Evolutionary conservation across 352 stramenopile species (phyloP).

Genomic region (Nothophytophthora sp.): DNA sequence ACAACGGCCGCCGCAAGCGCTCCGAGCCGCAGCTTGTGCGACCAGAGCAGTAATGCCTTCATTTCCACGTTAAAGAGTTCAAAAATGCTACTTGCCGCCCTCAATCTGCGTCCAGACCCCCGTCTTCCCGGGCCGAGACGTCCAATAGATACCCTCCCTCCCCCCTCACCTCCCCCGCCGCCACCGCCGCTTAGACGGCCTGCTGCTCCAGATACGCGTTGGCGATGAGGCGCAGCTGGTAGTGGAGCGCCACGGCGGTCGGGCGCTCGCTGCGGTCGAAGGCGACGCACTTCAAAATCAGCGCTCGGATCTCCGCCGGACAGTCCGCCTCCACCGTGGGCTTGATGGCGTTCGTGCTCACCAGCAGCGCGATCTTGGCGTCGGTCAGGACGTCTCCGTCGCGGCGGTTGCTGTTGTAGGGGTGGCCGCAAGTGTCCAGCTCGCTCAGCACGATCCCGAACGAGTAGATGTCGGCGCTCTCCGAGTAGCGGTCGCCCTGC

Average conservation of each 20-base stretch:
- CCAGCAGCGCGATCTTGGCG: slow-evolving; percentile 50
- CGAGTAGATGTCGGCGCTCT: slow-evolving; percentile 71
- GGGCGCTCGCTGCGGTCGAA: slow-evolving; percentile 42
- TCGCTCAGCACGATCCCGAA: slow-evolving; percentile 62
- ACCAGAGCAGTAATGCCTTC: no score
- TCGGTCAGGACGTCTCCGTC: slow-evolving; percentile 24
- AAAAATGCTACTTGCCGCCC: no score
- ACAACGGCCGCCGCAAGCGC: slow-evolving; percentile 1
- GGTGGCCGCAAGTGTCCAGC: slow-evolving; percentile 42
- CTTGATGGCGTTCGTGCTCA: slow-evolving; percentile 47
- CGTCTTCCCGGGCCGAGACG: no score
- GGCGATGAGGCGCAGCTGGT: slow-evolving; percentile 39
- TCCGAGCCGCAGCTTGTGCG: slow-evolving; percentile 15
- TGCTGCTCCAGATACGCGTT: slow-evolving; percentile 16
- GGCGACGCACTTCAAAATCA: slow-evolving; percentile 48
- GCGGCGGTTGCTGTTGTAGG: slow-evolving; percentile 29
- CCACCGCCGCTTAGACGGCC: no score
- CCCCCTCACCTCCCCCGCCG: no score
- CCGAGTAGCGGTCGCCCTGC: slow-evolving; percentile 48
- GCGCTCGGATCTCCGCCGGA: slow-evolving; percentile 34
- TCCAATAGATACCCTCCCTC: no score
- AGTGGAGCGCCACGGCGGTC: slow-evolving; percentile 61
- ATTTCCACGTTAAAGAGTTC: no score
- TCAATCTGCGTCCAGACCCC: no score
- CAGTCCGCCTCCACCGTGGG: slow-evolving; percentile 47